Evolutionary conservation across 202 grass and related monocot species (phyloP).

Genomic region (Musa balbisiana): DNA sequence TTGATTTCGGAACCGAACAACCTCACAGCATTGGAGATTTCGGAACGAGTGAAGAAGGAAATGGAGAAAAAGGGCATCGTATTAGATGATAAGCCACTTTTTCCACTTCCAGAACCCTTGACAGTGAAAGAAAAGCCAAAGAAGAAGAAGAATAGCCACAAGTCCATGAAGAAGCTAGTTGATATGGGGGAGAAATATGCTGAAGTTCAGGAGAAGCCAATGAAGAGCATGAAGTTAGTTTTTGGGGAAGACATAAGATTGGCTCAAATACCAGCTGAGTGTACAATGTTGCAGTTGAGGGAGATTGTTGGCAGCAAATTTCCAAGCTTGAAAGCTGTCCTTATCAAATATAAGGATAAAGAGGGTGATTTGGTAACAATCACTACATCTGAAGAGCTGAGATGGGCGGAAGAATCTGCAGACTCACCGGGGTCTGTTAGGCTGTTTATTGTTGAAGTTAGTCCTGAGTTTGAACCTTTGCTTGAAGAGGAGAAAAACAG

Average conservation of each 20-base stretch:
- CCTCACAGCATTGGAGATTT: slow-evolving; percentile 65
- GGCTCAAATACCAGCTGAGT: slow-evolving; percentile 6
- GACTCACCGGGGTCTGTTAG: background rate
- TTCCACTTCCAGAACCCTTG: slow-evolving; percentile 10
- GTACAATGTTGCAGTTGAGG: slow-evolving; percentile 15
- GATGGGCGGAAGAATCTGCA: slow-evolving; percentile 16
- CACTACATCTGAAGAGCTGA: slow-evolving; percentile 20
- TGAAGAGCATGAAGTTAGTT: slow-evolving; percentile 2
- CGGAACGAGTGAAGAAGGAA: slow-evolving; percentile 51
- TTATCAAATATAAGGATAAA: slow-evolving; percentile 21
- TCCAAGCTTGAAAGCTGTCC: slow-evolving; percentile 9
- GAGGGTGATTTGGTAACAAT: slow-evolving; percentile 15
- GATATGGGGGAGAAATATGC: slow-evolving; percentile 23
- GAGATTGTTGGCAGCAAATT: slow-evolving; percentile 15
- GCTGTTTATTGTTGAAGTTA: slow-evolving; percentile 8
- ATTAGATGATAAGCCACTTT: slow-evolving; percentile 40
- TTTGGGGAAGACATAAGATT: slow-evolving; percentile 17
- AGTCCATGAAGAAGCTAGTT: slow-evolving; percentile 39
- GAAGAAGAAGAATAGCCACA: slow-evolving; percentile 51
- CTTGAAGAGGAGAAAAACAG: slow-evolving; percentile 32
- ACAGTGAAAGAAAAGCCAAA: slow-evolving; percentile 48
- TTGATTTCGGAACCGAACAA: slow-evolving; percentile 74
- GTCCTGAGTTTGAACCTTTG: slow-evolving; percentile 40
- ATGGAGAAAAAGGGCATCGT: slow-evolving; percentile 49
- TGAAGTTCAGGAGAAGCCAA: slow-evolving; percentile 1